These are phyloP conservation scores for Cyanidium caldarium DNA, from an alignment of 23 red algal species.

Conservation along the genomic window DNA sequence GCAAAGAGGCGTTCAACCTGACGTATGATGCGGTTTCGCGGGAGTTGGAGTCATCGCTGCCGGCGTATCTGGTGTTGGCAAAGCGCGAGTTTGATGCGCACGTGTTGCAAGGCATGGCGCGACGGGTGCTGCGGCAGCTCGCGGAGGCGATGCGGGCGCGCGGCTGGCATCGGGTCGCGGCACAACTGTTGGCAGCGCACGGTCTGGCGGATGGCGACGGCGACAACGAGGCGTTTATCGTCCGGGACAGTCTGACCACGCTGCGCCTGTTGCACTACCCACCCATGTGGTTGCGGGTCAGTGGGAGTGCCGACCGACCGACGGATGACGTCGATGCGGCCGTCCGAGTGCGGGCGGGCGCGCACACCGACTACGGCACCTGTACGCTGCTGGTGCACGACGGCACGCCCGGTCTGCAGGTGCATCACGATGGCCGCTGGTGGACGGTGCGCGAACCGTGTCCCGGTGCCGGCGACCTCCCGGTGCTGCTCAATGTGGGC, in stretches of 20 bases:
- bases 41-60: background rate
- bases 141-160: background rate
- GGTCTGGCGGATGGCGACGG: background rate
- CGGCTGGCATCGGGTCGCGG: background rate
- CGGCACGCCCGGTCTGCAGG: background rate
- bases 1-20: slow-evolving; percentile 14
- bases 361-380: slow-evolving; percentile 17
- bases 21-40: background rate
- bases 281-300: background rate
- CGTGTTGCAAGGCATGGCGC: background rate
- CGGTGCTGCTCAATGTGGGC: slow-evolving; percentile 1
- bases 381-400: slow-evolving; percentile 14
- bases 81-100: background rate
- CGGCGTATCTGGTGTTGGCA: background rate
- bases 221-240: background rate
- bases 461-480: no score
- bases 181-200: background rate
- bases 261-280: slow-evolving; percentile 12
- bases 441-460: background rate
- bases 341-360: background rate
- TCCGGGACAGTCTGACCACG: background rate
- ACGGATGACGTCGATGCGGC: background rate
- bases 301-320: background rate
- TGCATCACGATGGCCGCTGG: background rate
- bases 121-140: background rate